Evolutionary conservation across 2,329 filamentous ascomycete genomes (phyloP).

Genomic region (Cercospora zeina): DNA sequence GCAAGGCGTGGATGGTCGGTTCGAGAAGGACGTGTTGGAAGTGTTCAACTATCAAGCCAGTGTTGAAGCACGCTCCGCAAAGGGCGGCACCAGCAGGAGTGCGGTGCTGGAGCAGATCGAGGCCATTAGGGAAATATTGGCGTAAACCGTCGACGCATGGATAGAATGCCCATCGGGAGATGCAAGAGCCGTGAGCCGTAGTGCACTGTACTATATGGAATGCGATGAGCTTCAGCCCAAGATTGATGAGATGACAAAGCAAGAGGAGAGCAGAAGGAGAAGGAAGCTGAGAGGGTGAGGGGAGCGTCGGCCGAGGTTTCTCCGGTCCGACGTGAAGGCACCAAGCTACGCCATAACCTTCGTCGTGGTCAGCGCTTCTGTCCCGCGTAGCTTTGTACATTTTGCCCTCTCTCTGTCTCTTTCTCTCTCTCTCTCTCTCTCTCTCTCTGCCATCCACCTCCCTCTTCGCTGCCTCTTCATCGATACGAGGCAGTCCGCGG

Average conservation of each 20-base stretch:
- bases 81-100: slow-evolving; percentile 74
- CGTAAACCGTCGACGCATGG: background rate
- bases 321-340: slow-evolving; percentile 4
- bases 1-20: slow-evolving; percentile 66
- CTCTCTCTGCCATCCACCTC: background rate
- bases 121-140: slow-evolving; percentile 49
- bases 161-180: background rate
- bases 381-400: slow-evolving; percentile 4
- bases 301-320: background rate
- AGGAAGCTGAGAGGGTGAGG: background rate
- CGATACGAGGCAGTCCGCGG: background rate
- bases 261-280: background rate
- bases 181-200: slow-evolving; percentile 5
- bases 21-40: slow-evolving; percentile 68
- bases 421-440: background rate
- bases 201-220: background rate
- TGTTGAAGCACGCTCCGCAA: slow-evolving; percentile 75
- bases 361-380: slow-evolving; percentile 1
- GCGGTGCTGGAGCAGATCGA: slow-evolving; percentile 66
- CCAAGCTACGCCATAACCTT: slow-evolving; percentile 9
- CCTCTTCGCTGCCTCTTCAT: slow-evolving; percentile 1
- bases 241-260: background rate
- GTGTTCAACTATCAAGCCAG: slow-evolving; percentile 80
- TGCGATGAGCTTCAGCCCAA: background rate
- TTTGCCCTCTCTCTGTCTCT: background rate